These are phyloP conservation scores for Aquanectria penicillioides DNA, from an alignment of 2,329 filamentous ascomycete species.

Conservation along the genomic window DNA sequence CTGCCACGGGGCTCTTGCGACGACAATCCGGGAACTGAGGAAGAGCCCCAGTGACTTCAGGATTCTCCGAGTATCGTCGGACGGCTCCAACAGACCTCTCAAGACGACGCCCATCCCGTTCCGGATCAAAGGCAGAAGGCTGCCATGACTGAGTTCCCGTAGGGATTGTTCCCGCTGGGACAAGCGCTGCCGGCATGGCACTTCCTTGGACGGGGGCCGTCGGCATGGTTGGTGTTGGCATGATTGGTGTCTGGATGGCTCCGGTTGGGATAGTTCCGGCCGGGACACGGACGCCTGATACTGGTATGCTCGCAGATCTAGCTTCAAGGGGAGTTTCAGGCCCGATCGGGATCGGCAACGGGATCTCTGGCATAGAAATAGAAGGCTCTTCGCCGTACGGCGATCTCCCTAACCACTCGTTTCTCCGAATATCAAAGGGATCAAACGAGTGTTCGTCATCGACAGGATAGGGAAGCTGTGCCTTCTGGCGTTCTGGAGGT, in stretches of 20 bases:
- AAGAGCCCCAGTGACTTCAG: slow-evolving; percentile 41
- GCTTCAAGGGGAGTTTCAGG: slow-evolving; percentile 36
- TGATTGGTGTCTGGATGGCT: slow-evolving; percentile 39
- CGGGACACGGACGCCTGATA: neutral
- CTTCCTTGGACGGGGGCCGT: slow-evolving; percentile 47
- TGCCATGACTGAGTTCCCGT: slow-evolving; percentile 53
- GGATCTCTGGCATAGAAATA: slow-evolving; percentile 40
- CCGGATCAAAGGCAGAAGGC: slow-evolving; percentile 56
- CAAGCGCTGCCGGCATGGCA: too few species aligned
- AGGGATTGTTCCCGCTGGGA: too few species aligned
- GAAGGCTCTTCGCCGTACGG: slow-evolving; percentile 32
- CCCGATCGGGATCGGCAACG: slow-evolving; percentile 35
- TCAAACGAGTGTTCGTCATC: slow-evolving; percentile 44
- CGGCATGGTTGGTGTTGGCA: slow-evolving; percentile 58
- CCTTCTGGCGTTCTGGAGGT: slow-evolving; percentile 35
- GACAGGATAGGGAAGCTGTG: slow-evolving; percentile 51
- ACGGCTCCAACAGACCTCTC: slow-evolving; percentile 58
- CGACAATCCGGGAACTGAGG: slow-evolving; percentile 75
- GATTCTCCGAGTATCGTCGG: slow-evolving; percentile 62
- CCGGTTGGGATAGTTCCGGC: slow-evolving; percentile 20
- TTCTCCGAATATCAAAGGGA: slow-evolving; percentile 35
- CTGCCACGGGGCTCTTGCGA: slow-evolving; percentile 68
- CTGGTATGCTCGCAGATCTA: slow-evolving; percentile 40
- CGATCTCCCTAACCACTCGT: slow-evolving; percentile 31
- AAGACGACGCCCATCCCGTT: slow-evolving; percentile 44